Evolutionary conservation across 768 basidiomycete genomes (phyloP).

Genomic region (Xerocomellus intermedius): DNA sequence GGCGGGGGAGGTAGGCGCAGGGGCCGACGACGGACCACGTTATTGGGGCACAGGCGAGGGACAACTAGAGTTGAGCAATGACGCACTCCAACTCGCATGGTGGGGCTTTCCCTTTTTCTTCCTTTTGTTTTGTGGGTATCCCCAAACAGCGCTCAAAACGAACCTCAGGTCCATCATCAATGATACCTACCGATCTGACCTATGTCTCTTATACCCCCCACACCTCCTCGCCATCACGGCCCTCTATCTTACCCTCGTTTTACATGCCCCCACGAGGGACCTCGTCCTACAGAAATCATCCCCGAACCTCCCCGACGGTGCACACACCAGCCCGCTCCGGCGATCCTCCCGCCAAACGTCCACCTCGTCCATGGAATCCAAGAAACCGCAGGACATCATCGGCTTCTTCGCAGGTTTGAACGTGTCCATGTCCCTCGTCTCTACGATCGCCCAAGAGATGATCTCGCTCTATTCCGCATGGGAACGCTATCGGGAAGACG

Average conservation of each 20-base stretch:
- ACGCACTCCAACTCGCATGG: conserved; percentile 90
- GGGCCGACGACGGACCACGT: conserved; percentile 54
- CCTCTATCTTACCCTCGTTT: conserved; percentile 82
- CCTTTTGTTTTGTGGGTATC: background rate
- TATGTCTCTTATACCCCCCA: conserved; percentile 93
- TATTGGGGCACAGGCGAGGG: conserved; percentile 85
- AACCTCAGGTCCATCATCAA: conserved; percentile 88
- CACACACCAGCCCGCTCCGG: conserved; percentile 41
- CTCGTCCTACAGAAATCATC: conserved; percentile 40
- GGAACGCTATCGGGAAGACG: conserved; percentile 77
- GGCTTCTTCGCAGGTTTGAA: conserved; percentile 84
- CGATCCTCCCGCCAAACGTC: conserved; percentile 54
- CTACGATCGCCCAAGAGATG: conserved; percentile 89
- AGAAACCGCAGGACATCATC: conserved; percentile 63
- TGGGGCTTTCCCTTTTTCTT: conserved; percentile 34
- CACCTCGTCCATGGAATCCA: conserved; percentile 26
- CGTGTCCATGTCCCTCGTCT: conserved; percentile 77
- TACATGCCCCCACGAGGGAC: conserved; percentile 59
- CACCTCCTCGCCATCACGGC: conserved; percentile 92
- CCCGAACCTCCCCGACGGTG: conserved; percentile 18
- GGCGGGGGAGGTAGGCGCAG: conserved; percentile 51
- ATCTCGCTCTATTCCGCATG: conserved; percentile 86
- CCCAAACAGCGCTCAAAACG: background rate
- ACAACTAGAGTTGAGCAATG: conserved; percentile 70
- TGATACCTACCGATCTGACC: conserved; percentile 90